phyloP scores from a whole-genome alignment of 2,329 filamentous ascomycete genomes.

The Purpureocillium takamizusanense region DNA sequence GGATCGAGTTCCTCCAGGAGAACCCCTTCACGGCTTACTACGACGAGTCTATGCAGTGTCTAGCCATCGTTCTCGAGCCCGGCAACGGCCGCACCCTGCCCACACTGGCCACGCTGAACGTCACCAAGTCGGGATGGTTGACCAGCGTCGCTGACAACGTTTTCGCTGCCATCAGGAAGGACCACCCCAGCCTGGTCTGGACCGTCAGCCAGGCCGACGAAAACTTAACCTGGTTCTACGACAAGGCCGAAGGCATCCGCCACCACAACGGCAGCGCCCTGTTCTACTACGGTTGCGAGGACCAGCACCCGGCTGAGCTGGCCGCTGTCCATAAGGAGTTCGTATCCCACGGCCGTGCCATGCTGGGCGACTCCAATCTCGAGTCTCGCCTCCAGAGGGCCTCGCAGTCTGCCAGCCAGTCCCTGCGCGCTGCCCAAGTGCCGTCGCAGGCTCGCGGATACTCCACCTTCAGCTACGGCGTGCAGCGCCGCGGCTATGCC shows the following conservation, averaged over 20 bases:
- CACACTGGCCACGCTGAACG: slow-evolving; percentile 81
- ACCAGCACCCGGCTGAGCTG: slow-evolving; percentile 70
- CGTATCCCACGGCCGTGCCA: slow-evolving; percentile 68
- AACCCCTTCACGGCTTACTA: slow-evolving; percentile 88
- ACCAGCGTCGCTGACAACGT: slow-evolving; percentile 94
- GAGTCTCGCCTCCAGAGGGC: slow-evolving; percentile 77
- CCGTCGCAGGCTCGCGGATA: slow-evolving; percentile 13
- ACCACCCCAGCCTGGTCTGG: slow-evolving; percentile 86
- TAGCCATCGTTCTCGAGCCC: slow-evolving; percentile 79
- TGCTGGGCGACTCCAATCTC: slow-evolving; percentile 84
- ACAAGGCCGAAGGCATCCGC: slow-evolving; percentile 90
- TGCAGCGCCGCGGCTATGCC: slow-evolving; percentile 11
- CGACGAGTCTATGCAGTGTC: slow-evolving; percentile 86
- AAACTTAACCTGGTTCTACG: slow-evolving; percentile 96
- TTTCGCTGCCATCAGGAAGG: slow-evolving; percentile 87
- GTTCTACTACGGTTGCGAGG: slow-evolving; percentile 91
- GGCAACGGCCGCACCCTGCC: slow-evolving; percentile 58
- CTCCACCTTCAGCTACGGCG: slow-evolving; percentile 9
- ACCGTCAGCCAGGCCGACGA: slow-evolving; percentile 95
- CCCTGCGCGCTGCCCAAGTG: slow-evolving; percentile 22
- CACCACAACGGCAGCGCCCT: slow-evolving; percentile 79
- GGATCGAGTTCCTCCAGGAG: slow-evolving; percentile 67
- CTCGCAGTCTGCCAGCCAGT: slow-evolving; percentile 57
- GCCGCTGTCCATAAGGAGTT: slow-evolving; percentile 80
- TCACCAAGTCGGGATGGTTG: slow-evolving; percentile 90